A percentile compares a stretch with the other conserved stretches of the same genome.
Evolutionary conservation across 139 green algal species (phyloP).

Genomic region (Chlorella sp.): DNA sequence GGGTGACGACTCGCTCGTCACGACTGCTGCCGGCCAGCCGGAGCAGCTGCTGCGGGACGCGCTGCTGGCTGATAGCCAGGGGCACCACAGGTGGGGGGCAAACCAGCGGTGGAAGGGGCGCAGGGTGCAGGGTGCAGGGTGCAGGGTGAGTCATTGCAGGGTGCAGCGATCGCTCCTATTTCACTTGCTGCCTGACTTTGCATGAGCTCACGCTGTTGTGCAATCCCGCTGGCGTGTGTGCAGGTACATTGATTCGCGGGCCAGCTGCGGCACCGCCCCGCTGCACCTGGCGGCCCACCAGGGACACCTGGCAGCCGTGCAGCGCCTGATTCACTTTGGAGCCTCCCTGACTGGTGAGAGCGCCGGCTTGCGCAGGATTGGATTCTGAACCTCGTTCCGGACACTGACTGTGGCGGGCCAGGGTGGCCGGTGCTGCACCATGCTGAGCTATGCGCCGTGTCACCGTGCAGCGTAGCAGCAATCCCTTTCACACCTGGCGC

Average conservation of each 20-base stretch:
- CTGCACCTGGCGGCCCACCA: constrained; percentile 23
- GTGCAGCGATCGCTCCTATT: too few relatives aligned
- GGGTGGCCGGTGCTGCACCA: too few relatives aligned
- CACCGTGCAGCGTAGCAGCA: neutral
- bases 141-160: too few relatives aligned
- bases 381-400: too few relatives aligned
- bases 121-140: too few relatives aligned
- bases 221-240: neutral
- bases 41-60: constrained; percentile 8
- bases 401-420: neutral
- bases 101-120: too few relatives aligned
- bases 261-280: neutral
- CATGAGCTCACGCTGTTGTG: neutral
- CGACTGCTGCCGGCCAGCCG: neutral
- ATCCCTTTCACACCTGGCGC: neutral
- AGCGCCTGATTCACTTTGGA: constrained; percentile 18
- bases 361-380: too few relatives aligned
- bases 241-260: constrained; percentile 5
- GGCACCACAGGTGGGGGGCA: constrained; percentile 20
- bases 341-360: constrained; percentile 8
- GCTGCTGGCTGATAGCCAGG: constrained; percentile 23
- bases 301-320: constrained; percentile 22
- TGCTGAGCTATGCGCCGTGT: too few relatives aligned
- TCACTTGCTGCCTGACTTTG: too few relatives aligned
- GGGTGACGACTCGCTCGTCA: constrained; percentile 15